Evolutionary conservation across 495 filamentous ascomycete species (phyloP).

Genomic region (Penicillium pancosmium): DNA sequence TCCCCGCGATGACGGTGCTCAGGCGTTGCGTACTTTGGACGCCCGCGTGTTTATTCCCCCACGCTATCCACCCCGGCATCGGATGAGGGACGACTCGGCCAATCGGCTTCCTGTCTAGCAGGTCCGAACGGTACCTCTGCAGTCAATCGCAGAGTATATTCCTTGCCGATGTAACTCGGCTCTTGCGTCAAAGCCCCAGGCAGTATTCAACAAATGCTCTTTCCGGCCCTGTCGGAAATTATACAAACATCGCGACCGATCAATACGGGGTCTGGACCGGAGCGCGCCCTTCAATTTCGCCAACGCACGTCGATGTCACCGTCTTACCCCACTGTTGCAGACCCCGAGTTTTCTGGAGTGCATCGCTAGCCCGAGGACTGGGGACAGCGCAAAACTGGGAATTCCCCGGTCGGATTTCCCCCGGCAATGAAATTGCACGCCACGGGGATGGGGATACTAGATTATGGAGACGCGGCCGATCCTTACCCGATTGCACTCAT

Average conservation of each 20-base stretch:
- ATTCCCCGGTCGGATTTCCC: neutral
- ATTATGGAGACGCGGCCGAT: neutral
- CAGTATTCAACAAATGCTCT: neutral
- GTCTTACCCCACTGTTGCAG: neutral
- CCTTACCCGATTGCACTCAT: neutral
- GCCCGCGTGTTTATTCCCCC: neutral
- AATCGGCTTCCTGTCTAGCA: neutral
- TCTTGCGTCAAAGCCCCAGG: neutral
- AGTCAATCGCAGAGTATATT: neutral
- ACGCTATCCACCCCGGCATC: slow-evolving; percentile 2
- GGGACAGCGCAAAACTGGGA: neutral
- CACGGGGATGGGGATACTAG: neutral
- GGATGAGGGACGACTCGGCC: neutral
- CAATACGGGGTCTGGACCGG: neutral
- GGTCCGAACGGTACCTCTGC: neutral
- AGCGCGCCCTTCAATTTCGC: neutral
- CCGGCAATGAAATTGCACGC: neutral
- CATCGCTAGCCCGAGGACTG: neutral
- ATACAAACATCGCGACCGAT: neutral
- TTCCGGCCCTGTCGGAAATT: neutral
- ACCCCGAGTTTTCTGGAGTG: slow-evolving; percentile 2
- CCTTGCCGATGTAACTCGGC: neutral
- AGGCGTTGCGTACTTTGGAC: neutral
- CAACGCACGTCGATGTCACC: neutral
- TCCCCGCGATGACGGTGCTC: neutral